Conservation (phyloP, 148 eudicot species). For the Diospyros kaki region DNA sequence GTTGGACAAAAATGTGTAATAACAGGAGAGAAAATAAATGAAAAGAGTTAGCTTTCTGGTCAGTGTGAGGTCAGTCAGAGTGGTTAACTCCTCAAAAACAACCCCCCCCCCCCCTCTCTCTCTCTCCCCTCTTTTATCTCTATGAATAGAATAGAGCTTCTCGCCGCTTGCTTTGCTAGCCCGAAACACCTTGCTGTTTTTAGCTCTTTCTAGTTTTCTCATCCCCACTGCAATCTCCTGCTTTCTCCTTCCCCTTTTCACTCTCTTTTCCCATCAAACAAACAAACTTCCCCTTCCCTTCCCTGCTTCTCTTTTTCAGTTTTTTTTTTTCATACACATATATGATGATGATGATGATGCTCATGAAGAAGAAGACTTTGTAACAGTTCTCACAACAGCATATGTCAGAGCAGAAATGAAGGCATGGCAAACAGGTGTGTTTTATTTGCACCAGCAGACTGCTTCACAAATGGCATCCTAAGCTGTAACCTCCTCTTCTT, state of each 20-base stretch:
- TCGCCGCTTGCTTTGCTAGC: not conserved
- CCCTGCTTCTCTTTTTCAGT: not conserved
- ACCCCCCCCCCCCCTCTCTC: no score
- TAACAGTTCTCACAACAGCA: conserved; percentile 14
- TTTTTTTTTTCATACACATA: not conserved
- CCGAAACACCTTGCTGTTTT: conserved; percentile 18
- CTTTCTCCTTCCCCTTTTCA: conserved; percentile 7
- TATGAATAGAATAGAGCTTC: no score
- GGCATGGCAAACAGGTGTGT: conserved; percentile 6
- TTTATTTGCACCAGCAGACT: not conserved
- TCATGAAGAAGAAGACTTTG: conserved; percentile 21
- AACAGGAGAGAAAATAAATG: not conserved
- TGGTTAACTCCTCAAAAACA: conserved; percentile 12
- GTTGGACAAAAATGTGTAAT: not conserved
- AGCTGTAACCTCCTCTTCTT: conserved; percentile 2
- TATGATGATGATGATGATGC: no score
- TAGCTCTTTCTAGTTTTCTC: conserved; percentile 13
- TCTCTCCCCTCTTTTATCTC: no score
- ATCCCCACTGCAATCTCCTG: conserved; percentile 3
- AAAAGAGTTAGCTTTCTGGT: not conserved
- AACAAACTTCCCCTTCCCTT: not conserved
- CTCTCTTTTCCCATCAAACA: not conserved
- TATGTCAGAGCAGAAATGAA: conserved; percentile 4
- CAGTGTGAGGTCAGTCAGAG: not conserved
- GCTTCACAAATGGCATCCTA: not conserved